phyloP scores from a whole-genome alignment of 2,329 filamentous ascomycete species.

The Ascomycota sp. region DNA sequence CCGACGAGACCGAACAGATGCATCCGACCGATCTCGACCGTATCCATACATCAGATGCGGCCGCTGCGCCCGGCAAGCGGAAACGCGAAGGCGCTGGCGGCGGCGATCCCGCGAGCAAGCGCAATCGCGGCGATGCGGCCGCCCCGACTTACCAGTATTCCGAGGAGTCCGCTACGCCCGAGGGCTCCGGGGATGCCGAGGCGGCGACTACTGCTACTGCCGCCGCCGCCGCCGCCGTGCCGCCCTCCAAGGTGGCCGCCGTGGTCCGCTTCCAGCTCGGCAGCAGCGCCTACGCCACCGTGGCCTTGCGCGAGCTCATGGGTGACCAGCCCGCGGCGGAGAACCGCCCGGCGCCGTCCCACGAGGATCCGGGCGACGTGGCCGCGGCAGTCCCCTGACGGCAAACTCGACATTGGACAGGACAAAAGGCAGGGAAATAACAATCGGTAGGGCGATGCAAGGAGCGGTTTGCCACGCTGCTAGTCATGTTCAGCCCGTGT shows the following conservation, averaged over 20 bases:
- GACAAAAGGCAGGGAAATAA: no score
- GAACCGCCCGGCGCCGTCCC: no score
- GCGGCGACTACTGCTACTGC: slow-evolving; percentile 3
- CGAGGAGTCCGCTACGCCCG: no score
- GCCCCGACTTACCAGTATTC: no score
- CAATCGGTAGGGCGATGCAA: no score
- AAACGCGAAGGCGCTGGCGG: neutral
- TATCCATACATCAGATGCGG: no score
- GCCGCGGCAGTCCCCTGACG: no score
- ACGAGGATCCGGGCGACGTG: no score
- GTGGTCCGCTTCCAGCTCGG: slow-evolving; percentile 55
- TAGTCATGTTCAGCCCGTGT: no score
- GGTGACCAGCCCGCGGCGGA: slow-evolving; percentile 12
- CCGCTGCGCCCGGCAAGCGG: slow-evolving; percentile 7
- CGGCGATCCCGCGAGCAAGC: slow-evolving; percentile 4
- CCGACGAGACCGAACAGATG: slow-evolving; percentile 55
- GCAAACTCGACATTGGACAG: no score
- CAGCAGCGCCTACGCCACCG: slow-evolving; percentile 65
- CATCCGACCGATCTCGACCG: slow-evolving; percentile 68
- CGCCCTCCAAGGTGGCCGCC: slow-evolving; percentile 31
- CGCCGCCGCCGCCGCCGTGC: slow-evolving; percentile 2
- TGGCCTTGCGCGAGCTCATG: slow-evolving; percentile 61
- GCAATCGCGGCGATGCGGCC: no score
- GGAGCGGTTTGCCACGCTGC: no score
- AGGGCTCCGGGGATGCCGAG: slow-evolving; percentile 6